Evolutionary conservation across 2,329 filamentous ascomycete genomes (phyloP), one percentile per base, ranked within the genome.

Genomic region (Nothopassalora personata): DNA sequence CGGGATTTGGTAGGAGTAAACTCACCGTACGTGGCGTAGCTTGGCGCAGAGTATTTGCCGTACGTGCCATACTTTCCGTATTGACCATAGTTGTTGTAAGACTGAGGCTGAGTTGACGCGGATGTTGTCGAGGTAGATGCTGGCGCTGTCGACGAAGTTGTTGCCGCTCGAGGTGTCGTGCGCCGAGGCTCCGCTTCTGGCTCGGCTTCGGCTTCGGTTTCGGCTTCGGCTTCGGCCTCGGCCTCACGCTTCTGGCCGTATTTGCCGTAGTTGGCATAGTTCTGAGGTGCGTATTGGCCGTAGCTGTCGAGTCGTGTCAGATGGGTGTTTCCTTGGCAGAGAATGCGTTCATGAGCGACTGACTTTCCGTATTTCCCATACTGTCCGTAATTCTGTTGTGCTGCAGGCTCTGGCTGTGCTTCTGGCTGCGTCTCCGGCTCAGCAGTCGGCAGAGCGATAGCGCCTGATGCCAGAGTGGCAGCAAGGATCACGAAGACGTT

Each of bases 361-460:
- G 18, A 53, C 48, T 49, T 56, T 31, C 54, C 45, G 19, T 56
- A 49, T 31, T 47, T 36, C 28, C 34, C 56, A 28, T 59, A 47
- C 43, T 47, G 39, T 33, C 33, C 33, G 27, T 55, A 57, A 11
- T 23, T 51, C 23, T 54, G 48, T 23, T 31, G 48, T 34, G 19
- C 27, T 47, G 56, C 39, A n/a, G 39, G 39, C 54, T 47, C 56
- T n/a, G 56, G 39, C 15, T 58, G 39, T 39, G 53, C 28, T n/a
- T 49, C 49, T 46, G 49, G 49, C 18, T 51, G 49, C 19, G 60
- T 49, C 33, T 54, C 56, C 27, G 60, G 54, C 33, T 56, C 53
- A 10, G 62, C 57, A 18, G 43, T 49, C n/a, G 60, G 62, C n/a
- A 49, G 45, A 45, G 62, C 63, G 27, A 65, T 9, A 15, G 54